Base-by-base conservation (phyloP, 139 green algal genomes). In the Zygnema circumcarinatum region DNA sequence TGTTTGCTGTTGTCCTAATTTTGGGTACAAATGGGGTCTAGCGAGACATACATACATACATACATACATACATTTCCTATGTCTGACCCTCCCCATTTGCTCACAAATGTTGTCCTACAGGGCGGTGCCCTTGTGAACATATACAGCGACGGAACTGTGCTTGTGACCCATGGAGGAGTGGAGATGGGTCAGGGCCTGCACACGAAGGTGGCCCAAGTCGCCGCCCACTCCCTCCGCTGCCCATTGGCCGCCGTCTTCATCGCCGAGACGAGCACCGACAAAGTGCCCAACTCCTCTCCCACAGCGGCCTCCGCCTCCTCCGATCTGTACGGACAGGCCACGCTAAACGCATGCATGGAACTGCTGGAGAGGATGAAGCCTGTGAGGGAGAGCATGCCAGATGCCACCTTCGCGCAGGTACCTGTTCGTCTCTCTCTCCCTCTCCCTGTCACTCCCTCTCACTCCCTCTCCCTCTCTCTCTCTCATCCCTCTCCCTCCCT, bases 171-270 rank as follows among this genome's bases (percentile, higher is more conserved):
- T 74, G 96, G 97, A 1, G 96, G 96, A 11, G 96, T 98, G 84
- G 96, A 99, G 94, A 99, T 99, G 96, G 96, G 96, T 0, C 96
- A 99, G 93, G 96, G 96, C 1, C 94, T 99, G 86, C 96, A 98
- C 94, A 99, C 96, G 76, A 99, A 99, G 93, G 94, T 99, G 74
- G 94, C 94, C 0, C 95, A 98, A 92, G 89, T 98, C 25, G 95
- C 95, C 7, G 96, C 96, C 0, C 87, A 94, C n/a, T 87, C 89
- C 29, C 92, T 99, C 38, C 90, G 92, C 21, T 79, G 98, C 2
- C 95, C 95, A 1, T 83, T 98, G 3, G 81, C 81, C 67, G 90
- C 80, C 29, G 96, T 99, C 0, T 96, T 95, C 94, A 96, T 99
- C 40, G 85, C 90, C 31, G 96, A 99, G 90, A 99, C 96, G 0